phyloP scores from a whole-genome alignment of 768 basidiomycete species.

The Suillus clintonianus region DNA sequence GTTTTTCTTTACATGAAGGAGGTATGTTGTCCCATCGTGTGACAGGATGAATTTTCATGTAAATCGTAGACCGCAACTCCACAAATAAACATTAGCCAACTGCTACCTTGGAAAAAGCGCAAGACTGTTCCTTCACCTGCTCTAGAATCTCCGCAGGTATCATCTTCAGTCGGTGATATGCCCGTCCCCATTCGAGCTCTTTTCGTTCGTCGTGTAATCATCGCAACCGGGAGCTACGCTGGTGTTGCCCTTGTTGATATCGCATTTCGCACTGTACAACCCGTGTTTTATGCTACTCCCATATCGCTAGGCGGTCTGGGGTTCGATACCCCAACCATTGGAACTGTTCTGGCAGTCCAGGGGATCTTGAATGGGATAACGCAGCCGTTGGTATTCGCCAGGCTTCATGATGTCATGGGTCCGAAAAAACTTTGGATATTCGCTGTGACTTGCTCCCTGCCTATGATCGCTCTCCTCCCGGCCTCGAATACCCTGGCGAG shows the following conservation, averaged over 20 bases:
- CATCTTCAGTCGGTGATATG: neutral
- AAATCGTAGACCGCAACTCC: neutral
- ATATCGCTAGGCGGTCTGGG: slow-evolving; percentile 12
- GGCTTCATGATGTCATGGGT: slow-evolving; percentile 52
- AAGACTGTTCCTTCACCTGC: neutral
- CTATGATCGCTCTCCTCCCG: slow-evolving; percentile 48
- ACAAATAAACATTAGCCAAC: neutral
- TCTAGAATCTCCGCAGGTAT: neutral
- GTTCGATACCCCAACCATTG: slow-evolving; percentile 18
- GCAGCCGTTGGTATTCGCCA: slow-evolving; percentile 63
- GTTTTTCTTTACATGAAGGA: slow-evolving; percentile 58
- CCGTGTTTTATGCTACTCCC: slow-evolving; percentile 24
- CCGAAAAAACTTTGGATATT: slow-evolving; percentile 56
- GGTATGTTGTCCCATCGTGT: slow-evolving; percentile 23
- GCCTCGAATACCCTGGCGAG: slow-evolving; percentile 38
- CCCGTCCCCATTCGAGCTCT: slow-evolving; percentile 48
- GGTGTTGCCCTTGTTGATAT: slow-evolving; percentile 63
- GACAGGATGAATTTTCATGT: neutral
- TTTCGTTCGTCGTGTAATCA: slow-evolving; percentile 49
- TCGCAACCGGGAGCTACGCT: slow-evolving; percentile 61
- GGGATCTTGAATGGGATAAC: slow-evolving; percentile 38
- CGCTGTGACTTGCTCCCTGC: slow-evolving; percentile 51
- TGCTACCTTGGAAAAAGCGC: neutral
- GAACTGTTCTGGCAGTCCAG: slow-evolving; percentile 13
- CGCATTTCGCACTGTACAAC: slow-evolving; percentile 46